These are phyloP conservation scores for Fraxinus xanthoxyloides DNA, from an alignment of 305 asterid species.

Conservation along the genomic window DNA sequence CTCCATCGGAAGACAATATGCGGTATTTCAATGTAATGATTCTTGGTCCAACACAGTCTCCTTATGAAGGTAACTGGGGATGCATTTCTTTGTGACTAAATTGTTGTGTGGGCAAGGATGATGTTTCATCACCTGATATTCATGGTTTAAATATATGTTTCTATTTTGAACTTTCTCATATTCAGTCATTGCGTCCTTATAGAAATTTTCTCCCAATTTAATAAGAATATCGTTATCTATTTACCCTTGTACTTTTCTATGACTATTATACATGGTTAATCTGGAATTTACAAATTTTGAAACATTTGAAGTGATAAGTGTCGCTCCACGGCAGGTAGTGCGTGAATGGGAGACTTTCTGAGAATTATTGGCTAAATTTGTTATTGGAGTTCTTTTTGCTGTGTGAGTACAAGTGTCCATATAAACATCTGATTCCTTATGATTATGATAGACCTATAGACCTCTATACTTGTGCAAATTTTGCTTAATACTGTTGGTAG, in stretches of 20 bases:
- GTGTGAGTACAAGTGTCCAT: not conserved
- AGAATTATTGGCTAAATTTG: not conserved
- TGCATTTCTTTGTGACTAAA: slow-evolving; percentile 1
- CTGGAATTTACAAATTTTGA: not conserved
- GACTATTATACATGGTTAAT: not conserved
- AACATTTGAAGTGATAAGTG: not conserved
- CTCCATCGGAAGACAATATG: slow-evolving; percentile 96
- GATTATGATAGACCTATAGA: not conserved
- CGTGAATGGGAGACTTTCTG: not conserved
- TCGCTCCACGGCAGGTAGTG: not conserved
- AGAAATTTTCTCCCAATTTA: not conserved
- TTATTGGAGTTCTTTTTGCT: not conserved
- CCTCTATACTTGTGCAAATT: not conserved
- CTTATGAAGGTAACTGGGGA: slow-evolving; percentile 75
- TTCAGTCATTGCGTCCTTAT: not conserved
- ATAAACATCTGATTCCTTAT: not conserved
- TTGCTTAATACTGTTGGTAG: not conserved
- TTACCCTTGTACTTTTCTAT: not conserved
- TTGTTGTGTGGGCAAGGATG: not conserved
- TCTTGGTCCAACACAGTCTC: slow-evolving; percentile 97
- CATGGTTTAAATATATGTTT: not conserved
- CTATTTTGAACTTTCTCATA: not conserved
- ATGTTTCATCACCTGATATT: slow-evolving; percentile 9
- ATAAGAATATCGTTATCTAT: not conserved
- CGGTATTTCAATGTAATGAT: slow-evolving; percentile 96